Evolutionary conservation across 257 asterid genomes (phyloP).

Genomic region (Nicotiana paniculata): DNA sequence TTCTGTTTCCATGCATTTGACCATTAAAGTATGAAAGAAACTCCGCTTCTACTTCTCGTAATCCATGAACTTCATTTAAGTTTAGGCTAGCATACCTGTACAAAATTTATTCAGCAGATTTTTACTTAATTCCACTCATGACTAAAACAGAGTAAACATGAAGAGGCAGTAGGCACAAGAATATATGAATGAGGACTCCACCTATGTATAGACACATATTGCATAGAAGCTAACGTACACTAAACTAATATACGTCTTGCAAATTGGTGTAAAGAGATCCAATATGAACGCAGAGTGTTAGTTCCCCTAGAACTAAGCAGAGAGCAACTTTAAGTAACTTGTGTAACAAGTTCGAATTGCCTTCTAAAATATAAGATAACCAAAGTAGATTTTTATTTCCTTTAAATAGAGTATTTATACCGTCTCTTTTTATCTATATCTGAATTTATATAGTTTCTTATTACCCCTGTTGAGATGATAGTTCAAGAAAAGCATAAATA

Average conservation of each 20-base stretch:
- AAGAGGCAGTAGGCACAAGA: background rate
- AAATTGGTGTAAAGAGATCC: background rate
- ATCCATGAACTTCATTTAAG: slow-evolving; percentile 56
- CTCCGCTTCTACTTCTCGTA: slow-evolving; percentile 57
- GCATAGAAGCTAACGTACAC: background rate
- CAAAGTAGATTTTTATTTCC: background rate
- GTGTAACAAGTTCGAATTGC: background rate
- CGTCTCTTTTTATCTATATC: background rate
- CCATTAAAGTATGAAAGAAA: slow-evolving; percentile 70
- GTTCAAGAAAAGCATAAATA: background rate
- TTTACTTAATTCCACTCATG: background rate
- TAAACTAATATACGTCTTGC: background rate
- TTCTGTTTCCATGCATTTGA: slow-evolving; percentile 58
- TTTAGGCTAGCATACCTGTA: slow-evolving; percentile 59
- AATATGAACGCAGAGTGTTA: background rate
- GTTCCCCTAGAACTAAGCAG: background rate
- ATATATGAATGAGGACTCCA: background rate
- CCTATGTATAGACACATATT: background rate
- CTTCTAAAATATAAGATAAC: background rate
- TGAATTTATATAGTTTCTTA: background rate
- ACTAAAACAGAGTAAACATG: background rate
- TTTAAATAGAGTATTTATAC: background rate
- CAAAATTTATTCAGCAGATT: slow-evolving; percentile 13
- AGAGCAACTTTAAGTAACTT: background rate
- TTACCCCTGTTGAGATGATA: background rate